Evolutionary conservation across 768 basidiomycete genomes (phyloP).

Genomic region (Russula dissimulans): DNA sequence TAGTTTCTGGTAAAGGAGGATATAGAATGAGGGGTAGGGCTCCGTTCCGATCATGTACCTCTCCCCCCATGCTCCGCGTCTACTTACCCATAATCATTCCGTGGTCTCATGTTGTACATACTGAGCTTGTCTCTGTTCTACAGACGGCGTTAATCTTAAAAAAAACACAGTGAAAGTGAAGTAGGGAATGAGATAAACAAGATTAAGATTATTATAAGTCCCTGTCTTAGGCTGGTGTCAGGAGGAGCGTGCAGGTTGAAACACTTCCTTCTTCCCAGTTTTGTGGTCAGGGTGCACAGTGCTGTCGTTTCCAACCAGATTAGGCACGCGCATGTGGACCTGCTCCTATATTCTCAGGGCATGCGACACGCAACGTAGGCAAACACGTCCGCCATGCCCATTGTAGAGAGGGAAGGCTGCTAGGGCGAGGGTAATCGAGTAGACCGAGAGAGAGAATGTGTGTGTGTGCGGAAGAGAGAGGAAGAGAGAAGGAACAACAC

Average conservation of each 20-base stretch:
- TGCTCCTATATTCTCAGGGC: conserved; percentile 65
- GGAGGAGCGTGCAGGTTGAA: neutral
- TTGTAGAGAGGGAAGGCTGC: too few relatives aligned
- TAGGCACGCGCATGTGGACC: conserved; percentile 34
- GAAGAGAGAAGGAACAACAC: too few relatives aligned
- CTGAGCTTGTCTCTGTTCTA: neutral
- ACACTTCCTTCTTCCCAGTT: neutral
- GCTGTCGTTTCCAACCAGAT: conserved; percentile 23
- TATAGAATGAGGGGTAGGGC: too few relatives aligned
- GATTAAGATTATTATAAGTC: too few relatives aligned
- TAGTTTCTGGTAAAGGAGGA: too few relatives aligned
- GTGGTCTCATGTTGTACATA: too few relatives aligned
- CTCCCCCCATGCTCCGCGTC: too few relatives aligned
- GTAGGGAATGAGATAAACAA: neutral
- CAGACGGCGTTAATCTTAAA: neutral
- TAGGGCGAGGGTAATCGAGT: too few relatives aligned
- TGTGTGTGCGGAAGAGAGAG: too few relatives aligned
- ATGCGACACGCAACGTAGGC: conserved; percentile 46
- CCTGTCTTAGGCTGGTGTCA: conserved; percentile 9
- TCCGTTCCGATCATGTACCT: too few relatives aligned
- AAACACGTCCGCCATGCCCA: too few relatives aligned
- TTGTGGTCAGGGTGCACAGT: too few relatives aligned
- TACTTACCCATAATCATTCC: neutral
- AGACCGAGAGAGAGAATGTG: conserved; percentile 28
- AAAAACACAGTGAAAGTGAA: neutral